Percentiles rank a stretch among this genome's conserved stretches.
Conservation (phyloP, 2,329 filamentous ascomycete genomes). For the Lachnellula hyalina region DNA sequence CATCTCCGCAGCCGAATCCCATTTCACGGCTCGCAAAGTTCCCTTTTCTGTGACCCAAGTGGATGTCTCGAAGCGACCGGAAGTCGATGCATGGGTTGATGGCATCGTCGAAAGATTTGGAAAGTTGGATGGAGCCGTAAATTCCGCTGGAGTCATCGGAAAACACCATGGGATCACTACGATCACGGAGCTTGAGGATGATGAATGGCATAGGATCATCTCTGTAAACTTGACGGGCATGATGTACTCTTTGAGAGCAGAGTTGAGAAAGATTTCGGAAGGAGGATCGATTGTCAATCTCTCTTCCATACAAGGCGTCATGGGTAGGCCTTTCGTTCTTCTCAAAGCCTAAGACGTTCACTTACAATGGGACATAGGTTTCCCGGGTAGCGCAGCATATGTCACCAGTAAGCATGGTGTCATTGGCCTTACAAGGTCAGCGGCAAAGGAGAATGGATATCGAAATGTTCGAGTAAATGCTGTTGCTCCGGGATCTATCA, state of each 20-base stretch:
- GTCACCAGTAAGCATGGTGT: constrained; percentile 37
- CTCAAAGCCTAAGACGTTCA: constrained; percentile 25
- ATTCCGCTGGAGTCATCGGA: constrained; percentile 42
- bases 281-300: constrained; percentile 36
- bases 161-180: constrained; percentile 29
- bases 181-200: constrained; percentile 30
- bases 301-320: constrained; percentile 44
- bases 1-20: constrained; percentile 27
- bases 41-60: constrained; percentile 26
- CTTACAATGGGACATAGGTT: constrained; percentile 28
- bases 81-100: constrained; percentile 35
- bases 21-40: constrained; percentile 28
- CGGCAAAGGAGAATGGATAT: constrained; percentile 36
- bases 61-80: constrained; percentile 29
- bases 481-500: constrained; percentile 37
- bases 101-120: constrained; percentile 33
- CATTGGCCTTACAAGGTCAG: constrained; percentile 35
- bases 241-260: constrained; percentile 35
- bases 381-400: constrained; percentile 32
- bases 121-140: constrained; percentile 41
- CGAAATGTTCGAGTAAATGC: constrained; percentile 37
- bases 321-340: constrained; percentile 30
- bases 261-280: constrained; percentile 37
- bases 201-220: constrained; percentile 36
- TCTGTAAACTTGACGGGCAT: constrained; percentile 35